Evolutionary conservation across 257 asterid genomes (phyloP), one percentile per base, ranked within the genome.

Genomic region (Asclepias syriaca): DNA sequence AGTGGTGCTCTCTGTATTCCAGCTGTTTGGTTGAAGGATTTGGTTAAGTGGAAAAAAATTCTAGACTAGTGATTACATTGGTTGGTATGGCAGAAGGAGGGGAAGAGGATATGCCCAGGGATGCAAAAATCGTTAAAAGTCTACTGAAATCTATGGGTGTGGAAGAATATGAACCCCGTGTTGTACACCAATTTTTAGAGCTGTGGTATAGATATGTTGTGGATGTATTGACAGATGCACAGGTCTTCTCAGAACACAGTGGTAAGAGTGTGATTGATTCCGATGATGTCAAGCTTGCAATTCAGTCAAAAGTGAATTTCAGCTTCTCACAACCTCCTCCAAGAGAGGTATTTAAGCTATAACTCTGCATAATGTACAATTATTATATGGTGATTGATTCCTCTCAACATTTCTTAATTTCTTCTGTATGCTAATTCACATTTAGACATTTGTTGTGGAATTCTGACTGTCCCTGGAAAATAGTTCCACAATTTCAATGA

Each of bases 291-390:
- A 90, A 90, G 85, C 96, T 93, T 74, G 88, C 97, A 0, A 86
- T 89, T 76, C 96, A 93, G 77, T 86, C 96, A 5, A 90, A 93
- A 86, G 88, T 90, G 76, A 87, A 86, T 74, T 89, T 87, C 80
- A 90, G 96, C 82, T 90, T 90, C 94, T 90, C 97, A 2, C 97
- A 91, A 76, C 97, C 97, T 73, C 98, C 98, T 7, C 96, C 93
- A 0, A 85, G 97, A 18, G 93, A 90, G 96, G 98, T 90, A 88
- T 19, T 54, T 54, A 19, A 6, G 27, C 24, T 54, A 4, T n/a
- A 19, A 54, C 27, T 27, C 59, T 54, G 24, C 27, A 7, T 18
- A 18, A 54, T 54, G 27, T 54, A 22, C 11, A 0, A 18, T 54
- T 43, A 6, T 43, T 43, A 6, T 43, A 1, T 6, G 24, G 59